Percentiles rank a stretch among this genome's conserved stretches.
phyloP scores from a whole-genome alignment of 345 rosid genomes.

The Ceriops zippeliana region DNA sequence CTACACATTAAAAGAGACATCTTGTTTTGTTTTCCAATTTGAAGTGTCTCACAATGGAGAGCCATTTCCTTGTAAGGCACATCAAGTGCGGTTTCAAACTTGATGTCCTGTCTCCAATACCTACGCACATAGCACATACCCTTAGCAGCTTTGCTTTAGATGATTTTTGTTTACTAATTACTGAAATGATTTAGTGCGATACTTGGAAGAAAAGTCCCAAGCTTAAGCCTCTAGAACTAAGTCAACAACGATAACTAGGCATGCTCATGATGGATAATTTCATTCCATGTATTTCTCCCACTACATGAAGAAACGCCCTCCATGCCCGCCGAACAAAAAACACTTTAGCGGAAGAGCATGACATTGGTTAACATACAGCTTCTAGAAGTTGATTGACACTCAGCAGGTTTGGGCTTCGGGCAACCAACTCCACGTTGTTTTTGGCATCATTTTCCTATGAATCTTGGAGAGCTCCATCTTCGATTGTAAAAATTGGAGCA shows the following conservation, averaged over 20 bases:
- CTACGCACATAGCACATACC: slow-evolving; percentile 31
- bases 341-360: background rate
- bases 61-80: slow-evolving; percentile 82
- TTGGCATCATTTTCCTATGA: slow-evolving; percentile 38
- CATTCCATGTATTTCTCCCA: background rate
- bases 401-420: slow-evolving; percentile 42
- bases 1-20: slow-evolving; percentile 68
- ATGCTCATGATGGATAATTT: background rate
- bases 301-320: background rate
- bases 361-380: slow-evolving; percentile 48
- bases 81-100: slow-evolving; percentile 70
- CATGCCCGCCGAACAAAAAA: background rate
- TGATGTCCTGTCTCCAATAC: slow-evolving; percentile 69
- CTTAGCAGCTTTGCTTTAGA: slow-evolving; percentile 7
- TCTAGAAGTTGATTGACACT: slow-evolving; percentile 75
- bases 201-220: background rate
- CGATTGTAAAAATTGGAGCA: slow-evolving; percentile 36
- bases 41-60: slow-evolving; percentile 71
- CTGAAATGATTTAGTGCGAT: background rate
- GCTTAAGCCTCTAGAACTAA: background rate
- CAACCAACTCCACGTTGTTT: slow-evolving; percentile 26
- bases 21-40: slow-evolving; percentile 73
- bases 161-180: background rate
- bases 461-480: slow-evolving; percentile 59
- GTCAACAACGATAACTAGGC: background rate